Base-by-base conservation (phyloP, 2,329 filamentous ascomycete species). In the Bertia moriformis region DNA sequence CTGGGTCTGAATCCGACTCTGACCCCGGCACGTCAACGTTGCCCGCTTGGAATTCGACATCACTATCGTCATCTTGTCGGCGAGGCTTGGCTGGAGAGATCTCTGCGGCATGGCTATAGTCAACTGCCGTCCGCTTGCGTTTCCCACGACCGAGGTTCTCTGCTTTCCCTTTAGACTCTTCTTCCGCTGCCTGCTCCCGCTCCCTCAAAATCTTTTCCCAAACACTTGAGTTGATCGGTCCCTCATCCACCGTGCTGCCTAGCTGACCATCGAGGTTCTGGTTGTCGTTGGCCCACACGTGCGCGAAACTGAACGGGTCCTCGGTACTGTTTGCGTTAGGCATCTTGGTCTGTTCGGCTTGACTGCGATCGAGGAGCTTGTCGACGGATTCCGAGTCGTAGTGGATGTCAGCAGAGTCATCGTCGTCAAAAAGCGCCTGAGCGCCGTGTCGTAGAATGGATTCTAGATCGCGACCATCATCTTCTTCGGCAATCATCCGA, bases 191-290 rank as follows among this genome's bases (percentile, higher is more conserved):
- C 32, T 73, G 76, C 56, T 93, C 85, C 45, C 91, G 78, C 52
- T 93, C 74, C 39, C 78, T 76, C 24, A 98, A 65, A 43, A 98
- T 95, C 48, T 79, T 80, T 40, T 93, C 87, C 93, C 93, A 98
- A 0, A 93, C 74, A 24, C 75, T 78, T 13, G 73, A 69, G 49
- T 78, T 78, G 7, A 78, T 66, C 4, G 66, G 55, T 4, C 69
- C 63, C 4, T 71, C 68, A 2, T 67, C 62, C 4, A 63, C 60
- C 18, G 51, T 45, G 10, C 17, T 15, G 7, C 17, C 12, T 7
- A 35, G 32, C 7, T 10, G 10, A 7, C 15, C 32, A 10, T 35
- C 32, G 12, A 35, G 32, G 15, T 10, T 35, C 15, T 17, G 10
- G 32, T 17, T 10, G 32, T 35, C 32, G 7, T 35, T 35, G 10